Base-by-base conservation (phyloP, 208 protist genomes). In the Chromosphaera perkinsii region DNA sequence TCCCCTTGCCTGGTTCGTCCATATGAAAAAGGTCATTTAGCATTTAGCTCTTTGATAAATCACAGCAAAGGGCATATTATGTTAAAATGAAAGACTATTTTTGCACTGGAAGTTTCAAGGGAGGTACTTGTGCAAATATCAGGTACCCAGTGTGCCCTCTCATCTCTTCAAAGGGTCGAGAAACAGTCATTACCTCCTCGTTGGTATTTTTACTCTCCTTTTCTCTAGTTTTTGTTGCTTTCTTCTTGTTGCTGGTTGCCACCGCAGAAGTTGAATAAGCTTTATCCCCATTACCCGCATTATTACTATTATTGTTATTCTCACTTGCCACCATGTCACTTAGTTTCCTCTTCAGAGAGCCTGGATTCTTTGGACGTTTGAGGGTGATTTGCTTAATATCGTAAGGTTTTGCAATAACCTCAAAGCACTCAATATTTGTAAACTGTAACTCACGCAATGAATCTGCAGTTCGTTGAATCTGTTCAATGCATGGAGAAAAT, bases 401-500 rank as follows among this genome's bases (percentile, higher is more conserved):
- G 39, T 45, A 45, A 17, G 39, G 17, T 45, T 20, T 9, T 45
- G 17, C 17, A 45, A 45, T 45, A 45, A 17, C 17, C 9, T 45
- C 9, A 45, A 45, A 17, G 39, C 17, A 45, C 17, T 20, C 10
- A 17, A 24, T 54, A 72, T 33, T 67, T 51, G 33, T 54, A 24
- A 69, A 76, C 4, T 51, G 52, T 3, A 56, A 22, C 22, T 65
- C 54, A 37, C 59, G 42, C 14, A 70, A 64, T n/a, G 27, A 60
- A 40, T 78, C 26, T 57, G 67, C 75, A 24, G 66, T 82, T 14
- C 55, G 37, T 56, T 85, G 79, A 35, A 88, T 78, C 54, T 89
- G 84, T 56, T 89, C 84, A 22, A 89, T 80, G 52, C 83, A 86
- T 12, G 84, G 84, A 24, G 72, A 80, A 57, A 86, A 89, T 5